These are phyloP conservation scores for Coprinopsis sp. DNA, from an alignment of 768 basidiomycete genomes.

Conservation along the genomic window DNA sequence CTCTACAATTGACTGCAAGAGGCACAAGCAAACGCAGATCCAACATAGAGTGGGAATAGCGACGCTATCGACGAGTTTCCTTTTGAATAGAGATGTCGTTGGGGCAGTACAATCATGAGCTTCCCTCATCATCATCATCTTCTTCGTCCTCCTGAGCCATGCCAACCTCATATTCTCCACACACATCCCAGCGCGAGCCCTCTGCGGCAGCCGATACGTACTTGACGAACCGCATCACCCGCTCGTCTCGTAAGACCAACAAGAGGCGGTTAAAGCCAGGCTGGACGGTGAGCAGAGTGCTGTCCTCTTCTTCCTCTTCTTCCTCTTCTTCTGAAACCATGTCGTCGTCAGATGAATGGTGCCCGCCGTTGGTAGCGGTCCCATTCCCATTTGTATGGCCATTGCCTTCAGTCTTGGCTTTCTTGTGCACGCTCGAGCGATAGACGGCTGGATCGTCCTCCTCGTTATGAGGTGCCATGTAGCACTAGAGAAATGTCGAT, in stretches of 20 bases:
- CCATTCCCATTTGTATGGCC: constrained; percentile 5
- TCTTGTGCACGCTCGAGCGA: constrained; percentile 55
- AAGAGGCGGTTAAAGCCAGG: constrained; percentile 88
- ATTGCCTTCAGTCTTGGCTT: constrained; percentile 21
- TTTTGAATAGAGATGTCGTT: too few species aligned
- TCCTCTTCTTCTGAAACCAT: constrained; percentile 30
- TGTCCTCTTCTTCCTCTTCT: constrained; percentile 61
- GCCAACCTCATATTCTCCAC: constrained; percentile 88
- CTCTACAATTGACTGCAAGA: neutral
- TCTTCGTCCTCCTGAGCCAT: constrained; percentile 65
- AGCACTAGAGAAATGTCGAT: constrained; percentile 51
- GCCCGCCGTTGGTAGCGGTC: neutral
- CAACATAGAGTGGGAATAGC: neutral
- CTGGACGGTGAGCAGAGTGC: constrained; percentile 80
- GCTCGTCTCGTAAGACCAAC: constrained; percentile 86
- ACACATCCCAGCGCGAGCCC: constrained; percentile 91
- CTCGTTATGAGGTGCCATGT: constrained; percentile 91
- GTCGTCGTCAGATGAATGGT: constrained; percentile 8
- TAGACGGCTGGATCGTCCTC: constrained; percentile 96
- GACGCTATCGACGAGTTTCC: too few species aligned
- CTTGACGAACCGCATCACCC: constrained; percentile 93
- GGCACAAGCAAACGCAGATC: constrained; percentile 6
- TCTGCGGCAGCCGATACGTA: constrained; percentile 87
- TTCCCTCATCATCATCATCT: constrained; percentile 40
- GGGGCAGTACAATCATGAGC: constrained; percentile 5